Evolutionary conservation across 495 filamentous ascomycete genomes (phyloP), one percentile per base, ranked within the genome.

Genomic region (Aspergillus asperescens): DNA sequence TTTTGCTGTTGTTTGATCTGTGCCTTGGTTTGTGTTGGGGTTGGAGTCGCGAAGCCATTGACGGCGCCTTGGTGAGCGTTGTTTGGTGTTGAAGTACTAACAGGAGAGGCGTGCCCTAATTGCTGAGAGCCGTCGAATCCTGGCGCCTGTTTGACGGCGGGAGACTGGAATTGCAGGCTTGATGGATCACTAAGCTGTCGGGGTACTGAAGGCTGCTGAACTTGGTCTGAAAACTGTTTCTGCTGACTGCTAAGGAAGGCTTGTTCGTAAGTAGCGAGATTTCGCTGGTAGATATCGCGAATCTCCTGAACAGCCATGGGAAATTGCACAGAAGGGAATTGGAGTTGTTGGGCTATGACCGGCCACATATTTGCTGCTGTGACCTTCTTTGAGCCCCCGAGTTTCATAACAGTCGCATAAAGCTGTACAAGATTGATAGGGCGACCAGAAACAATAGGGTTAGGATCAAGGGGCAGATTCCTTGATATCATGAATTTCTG

Each of bases 361-460:
- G 77, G 75, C 92, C 92, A 97, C 55, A 75, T 70, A 51, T 87
- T 85, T 16, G 74, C 75, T 19, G 72, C 72, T 0, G 80, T 82
- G 6, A 95, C 77, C 55, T 80, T 85, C 64, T 82, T 85, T 31
- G 85, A 95, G 2, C 93, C 93, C 15, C 86, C 86, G 62, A 86
- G 77, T 56, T 84, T 86, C 63, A 84, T 78, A 6, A 96, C 87
- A 1, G 77, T 72, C 34, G 80, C 79, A 70, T 89, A 96, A 7
- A 98, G 77, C 40, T 84, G 81, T 43, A 86, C 76, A 31, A 94
- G 67, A 57, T 84, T 81, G 32, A 96, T 73, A 0, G 75, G 77
- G 22, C 88, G 84, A 38, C 85, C 85, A 24, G 80, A 80, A 39
- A 95, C 80, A 9, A 76, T 65, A 0, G 90, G 90, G 52, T 82